Evolutionary conservation across 2,329 filamentous ascomycete species (phyloP).

Genomic region (Xylariaceae sp.): DNA sequence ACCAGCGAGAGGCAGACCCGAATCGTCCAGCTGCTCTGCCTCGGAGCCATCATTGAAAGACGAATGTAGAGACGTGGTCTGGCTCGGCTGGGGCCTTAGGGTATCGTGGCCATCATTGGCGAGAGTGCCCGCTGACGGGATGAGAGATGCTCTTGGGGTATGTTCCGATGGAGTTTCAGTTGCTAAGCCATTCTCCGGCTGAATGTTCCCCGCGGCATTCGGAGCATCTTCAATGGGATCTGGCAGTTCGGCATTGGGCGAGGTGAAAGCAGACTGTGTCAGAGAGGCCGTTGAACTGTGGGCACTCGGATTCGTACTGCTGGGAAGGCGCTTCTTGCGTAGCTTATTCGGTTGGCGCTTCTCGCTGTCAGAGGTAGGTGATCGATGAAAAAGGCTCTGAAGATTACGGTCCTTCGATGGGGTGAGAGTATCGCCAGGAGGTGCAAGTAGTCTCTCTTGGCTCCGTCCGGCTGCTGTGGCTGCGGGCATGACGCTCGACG

Average conservation of each 20-base stretch:
- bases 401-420: conserved; percentile 65
- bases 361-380: conserved; percentile 58
- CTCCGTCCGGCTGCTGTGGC: conserved; percentile 39
- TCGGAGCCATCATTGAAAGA: conserved; percentile 79
- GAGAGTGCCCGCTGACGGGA: conserved; percentile 37
- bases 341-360: conserved; percentile 83
- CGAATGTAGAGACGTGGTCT: conserved; percentile 72
- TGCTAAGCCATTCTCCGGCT: conserved; percentile 22
- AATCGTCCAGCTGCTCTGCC: conserved; percentile 66
- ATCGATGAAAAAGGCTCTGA: conserved; percentile 66
- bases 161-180: conserved; percentile 38
- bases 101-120: conserved; percentile 42
- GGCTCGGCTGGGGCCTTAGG: conserved; percentile 66
- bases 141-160: conserved; percentile 45
- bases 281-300: conserved; percentile 86
- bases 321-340: conserved; percentile 77
- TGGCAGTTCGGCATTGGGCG: conserved; percentile 42
- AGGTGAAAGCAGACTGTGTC: conserved; percentile 41
- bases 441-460: conserved; percentile 45
- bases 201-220: conserved; percentile 16
- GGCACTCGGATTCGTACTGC: conserved; percentile 77
- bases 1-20: conserved; percentile 12
- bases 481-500: conserved; percentile 30
- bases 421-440: conserved; percentile 43
- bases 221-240: conserved; percentile 43